These are phyloP conservation scores for Neopestalotiopsis sp. DNA, from an alignment of 2,329 filamentous ascomycete species.

Conservation along the genomic window DNA sequence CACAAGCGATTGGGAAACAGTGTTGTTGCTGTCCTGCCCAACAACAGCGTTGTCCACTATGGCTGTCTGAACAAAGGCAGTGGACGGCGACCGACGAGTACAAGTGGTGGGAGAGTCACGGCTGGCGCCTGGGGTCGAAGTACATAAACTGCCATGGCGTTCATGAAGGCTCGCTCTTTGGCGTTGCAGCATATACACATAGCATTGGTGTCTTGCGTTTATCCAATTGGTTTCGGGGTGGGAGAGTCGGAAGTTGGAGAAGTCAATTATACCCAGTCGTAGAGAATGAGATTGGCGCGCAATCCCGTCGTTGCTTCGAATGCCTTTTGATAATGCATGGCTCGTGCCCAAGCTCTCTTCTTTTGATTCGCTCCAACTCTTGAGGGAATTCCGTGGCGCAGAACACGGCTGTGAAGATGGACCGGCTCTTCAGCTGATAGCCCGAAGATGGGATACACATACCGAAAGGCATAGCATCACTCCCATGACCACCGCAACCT, in stretches of 20 bases:
- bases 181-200: slow-evolving; percentile 14
- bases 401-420: too few species aligned
- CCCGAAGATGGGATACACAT: too few species aligned
- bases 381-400: too few species aligned
- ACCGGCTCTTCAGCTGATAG: too few species aligned
- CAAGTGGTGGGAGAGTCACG: slow-evolving; percentile 34
- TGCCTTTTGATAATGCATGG: background rate
- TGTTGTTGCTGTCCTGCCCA: slow-evolving; percentile 87
- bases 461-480: too few species aligned
- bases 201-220: slow-evolving; percentile 6
- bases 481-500: too few species aligned
- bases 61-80: slow-evolving; percentile 66
- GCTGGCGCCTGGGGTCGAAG: slow-evolving; percentile 37
- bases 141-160: slow-evolving; percentile 8
- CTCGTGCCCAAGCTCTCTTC: background rate
- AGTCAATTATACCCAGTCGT: slow-evolving; percentile 15
- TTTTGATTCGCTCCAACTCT: slow-evolving; percentile 1
- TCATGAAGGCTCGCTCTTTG: slow-evolving; percentile 5
- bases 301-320: background rate
- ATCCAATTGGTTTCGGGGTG: background rate
- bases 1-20: slow-evolving; percentile 91
- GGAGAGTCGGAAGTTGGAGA: background rate
- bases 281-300: background rate
- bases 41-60: slow-evolving; percentile 82
- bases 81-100: slow-evolving; percentile 36